Conservation (phyloP, 2,329 filamentous ascomycete genomes). For the Raffaelea albimanens region DNA sequence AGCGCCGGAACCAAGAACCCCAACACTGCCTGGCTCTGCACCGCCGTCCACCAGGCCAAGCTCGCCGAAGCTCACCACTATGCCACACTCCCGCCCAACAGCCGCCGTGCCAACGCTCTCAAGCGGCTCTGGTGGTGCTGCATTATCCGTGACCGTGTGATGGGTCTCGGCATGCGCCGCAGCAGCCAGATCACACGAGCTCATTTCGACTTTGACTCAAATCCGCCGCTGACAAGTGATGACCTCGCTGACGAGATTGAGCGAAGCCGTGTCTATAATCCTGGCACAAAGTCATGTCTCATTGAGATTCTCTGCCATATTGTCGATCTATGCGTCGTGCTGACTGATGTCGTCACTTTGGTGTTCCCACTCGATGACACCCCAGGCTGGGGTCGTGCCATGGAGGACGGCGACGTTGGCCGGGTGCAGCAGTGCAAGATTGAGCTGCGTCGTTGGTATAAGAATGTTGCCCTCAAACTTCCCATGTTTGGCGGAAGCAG, state of each 20-base stretch:
- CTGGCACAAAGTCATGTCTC: conserved; percentile 12
- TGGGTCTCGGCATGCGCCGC: conserved; percentile 39
- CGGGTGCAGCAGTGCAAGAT: conserved; percentile 11
- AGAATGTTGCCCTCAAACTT: conserved; percentile 6
- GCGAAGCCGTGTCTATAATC: conserved; percentile 14
- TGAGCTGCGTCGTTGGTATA: conserved; percentile 11
- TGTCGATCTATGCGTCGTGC: conserved; percentile 10
- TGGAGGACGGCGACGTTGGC: conserved; percentile 5
- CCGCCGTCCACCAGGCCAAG: conserved; percentile 13
- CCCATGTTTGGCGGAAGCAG: conserved; percentile 7
- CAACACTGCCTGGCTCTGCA: conserved; percentile 14
- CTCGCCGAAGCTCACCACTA: conserved; percentile 14
- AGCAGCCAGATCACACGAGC: conserved; percentile 38
- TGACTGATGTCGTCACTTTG: conserved; percentile 12
- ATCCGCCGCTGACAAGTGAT: conserved; percentile 18
- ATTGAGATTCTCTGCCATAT: conserved; percentile 11
- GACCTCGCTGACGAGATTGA: conserved; percentile 36
- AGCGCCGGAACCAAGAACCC: conserved; percentile 7
- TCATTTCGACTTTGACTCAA: conserved; percentile 33
- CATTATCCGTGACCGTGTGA: conserved; percentile 39
- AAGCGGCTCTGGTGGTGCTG: conserved; percentile 48
- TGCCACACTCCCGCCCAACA: conserved; percentile 4
- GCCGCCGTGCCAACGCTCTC: conserved; percentile 23
- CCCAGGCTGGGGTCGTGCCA: conserved; percentile 10
- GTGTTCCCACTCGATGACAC: conserved; percentile 13